Percentiles rank a stretch among this genome's conserved stretches.
phyloP scores from a whole-genome alignment of 768 basidiomycete species.

The Tephrocybe sp. region DNA sequence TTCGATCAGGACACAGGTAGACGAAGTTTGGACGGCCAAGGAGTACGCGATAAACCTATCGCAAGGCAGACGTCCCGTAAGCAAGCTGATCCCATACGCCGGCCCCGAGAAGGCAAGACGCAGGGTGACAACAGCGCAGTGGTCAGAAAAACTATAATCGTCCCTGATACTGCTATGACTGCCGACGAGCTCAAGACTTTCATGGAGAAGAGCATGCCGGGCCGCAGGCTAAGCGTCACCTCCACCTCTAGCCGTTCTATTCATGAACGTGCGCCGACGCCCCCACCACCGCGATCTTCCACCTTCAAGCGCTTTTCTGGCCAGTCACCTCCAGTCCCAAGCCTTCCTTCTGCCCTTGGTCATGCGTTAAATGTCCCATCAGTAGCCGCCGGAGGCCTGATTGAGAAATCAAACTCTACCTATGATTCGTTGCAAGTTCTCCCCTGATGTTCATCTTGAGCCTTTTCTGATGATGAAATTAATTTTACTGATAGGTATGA shows the following conservation, averaged over 20 bases:
- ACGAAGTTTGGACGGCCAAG: conserved; percentile 19
- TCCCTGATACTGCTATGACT: conserved; percentile 62
- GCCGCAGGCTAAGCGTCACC: conserved; percentile 60
- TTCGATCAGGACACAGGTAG: conserved; percentile 22
- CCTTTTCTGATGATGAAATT: conserved; percentile 17
- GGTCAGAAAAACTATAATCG: conserved; percentile 78
- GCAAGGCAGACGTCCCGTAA: conserved; percentile 38
- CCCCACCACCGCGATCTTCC: conserved; percentile 71
- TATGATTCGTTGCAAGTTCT: conserved; percentile 77
- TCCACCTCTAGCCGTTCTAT: conserved; percentile 71
- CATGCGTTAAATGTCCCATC: conserved; percentile 38
- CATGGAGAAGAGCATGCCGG: conserved; percentile 55
- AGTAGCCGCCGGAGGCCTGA: conserved; percentile 35
- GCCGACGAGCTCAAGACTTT: conserved; percentile 55
- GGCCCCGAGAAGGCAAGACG: conserved; percentile 37
- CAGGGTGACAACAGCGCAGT: conserved; percentile 44
- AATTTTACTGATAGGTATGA: conserved; percentile 58
- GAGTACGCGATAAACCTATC: conserved; percentile 27
- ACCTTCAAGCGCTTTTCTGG: conserved; percentile 65
- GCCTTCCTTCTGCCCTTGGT: conserved; percentile 52
- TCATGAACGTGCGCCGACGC: conserved; percentile 81
- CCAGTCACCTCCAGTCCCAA: conserved; percentile 68
- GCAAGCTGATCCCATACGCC: conserved; percentile 36
- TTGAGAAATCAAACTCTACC: conserved; percentile 68
- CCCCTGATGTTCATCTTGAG: conserved; percentile 11